phyloP scores from a whole-genome alignment of 768 basidiomycete genomes.

The Serendipita sp. region DNA sequence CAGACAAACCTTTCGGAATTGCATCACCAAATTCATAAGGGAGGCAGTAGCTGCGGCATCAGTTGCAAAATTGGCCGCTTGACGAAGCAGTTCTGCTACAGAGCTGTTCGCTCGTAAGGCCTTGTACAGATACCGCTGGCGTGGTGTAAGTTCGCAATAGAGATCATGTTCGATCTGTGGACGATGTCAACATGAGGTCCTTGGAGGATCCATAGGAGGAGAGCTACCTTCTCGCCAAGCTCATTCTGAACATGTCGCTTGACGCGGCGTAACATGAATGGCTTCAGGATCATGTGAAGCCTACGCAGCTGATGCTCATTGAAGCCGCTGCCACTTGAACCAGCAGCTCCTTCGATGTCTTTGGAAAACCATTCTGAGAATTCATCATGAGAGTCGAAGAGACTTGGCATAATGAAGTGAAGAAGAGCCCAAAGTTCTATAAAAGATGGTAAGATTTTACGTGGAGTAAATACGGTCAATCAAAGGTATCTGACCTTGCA shows the following conservation, averaged over 20 bases:
- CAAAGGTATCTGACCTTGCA: slow-evolving; percentile 60
- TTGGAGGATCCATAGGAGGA: not conserved
- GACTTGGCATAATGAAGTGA: slow-evolving; percentile 99
- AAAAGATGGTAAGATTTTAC: not conserved
- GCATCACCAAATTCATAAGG: slow-evolving; percentile 99
- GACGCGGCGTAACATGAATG: slow-evolving; percentile 95
- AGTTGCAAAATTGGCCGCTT: slow-evolving; percentile 70
- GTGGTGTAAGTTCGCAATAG: slow-evolving; percentile 83
- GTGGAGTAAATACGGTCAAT: not conserved
- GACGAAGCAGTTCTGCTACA: slow-evolving; percentile 82
- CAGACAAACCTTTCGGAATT: slow-evolving; percentile 76
- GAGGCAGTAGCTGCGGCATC: slow-evolving; percentile 86
- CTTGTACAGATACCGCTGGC: slow-evolving; percentile 81
- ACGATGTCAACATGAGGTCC: not conserved
- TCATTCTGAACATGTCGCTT: slow-evolving; percentile 99
- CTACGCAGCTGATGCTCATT: slow-evolving; percentile 92
- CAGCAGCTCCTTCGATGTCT: slow-evolving; percentile 90
- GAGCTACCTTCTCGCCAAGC: slow-evolving; percentile 80
- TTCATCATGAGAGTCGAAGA: slow-evolving; percentile 98
- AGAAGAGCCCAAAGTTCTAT: slow-evolving; percentile 93
- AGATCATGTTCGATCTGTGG: slow-evolving; percentile 88
- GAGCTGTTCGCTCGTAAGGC: slow-evolving; percentile 87
- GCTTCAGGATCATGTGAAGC: slow-evolving; percentile 96
- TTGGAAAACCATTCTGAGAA: slow-evolving; percentile 99
- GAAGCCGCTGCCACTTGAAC: slow-evolving; percentile 70